Evolutionary conservation across 1,284 basidiomycete genomes (phyloP), one percentile per base, ranked within the genome.

Genomic region (Wallemia hederae): DNA sequence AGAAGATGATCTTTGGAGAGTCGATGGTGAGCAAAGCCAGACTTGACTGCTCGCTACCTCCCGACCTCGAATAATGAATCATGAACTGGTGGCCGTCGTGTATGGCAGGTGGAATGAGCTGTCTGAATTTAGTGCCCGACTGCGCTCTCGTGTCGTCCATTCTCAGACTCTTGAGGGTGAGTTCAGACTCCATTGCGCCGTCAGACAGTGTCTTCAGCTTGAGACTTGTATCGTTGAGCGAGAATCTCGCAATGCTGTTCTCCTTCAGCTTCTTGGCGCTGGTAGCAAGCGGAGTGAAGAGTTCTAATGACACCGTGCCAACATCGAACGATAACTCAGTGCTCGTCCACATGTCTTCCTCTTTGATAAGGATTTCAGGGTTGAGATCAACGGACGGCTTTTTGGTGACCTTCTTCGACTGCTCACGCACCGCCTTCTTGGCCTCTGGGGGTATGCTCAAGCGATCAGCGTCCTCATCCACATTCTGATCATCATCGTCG

Each of bases 11-110:
- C 66, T 86, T 81, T 2, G 94, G 94, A 28, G 85, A 89, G 69
- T 98, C 94, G 33, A 99, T 76, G 0, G 89, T 90, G 34, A 94
- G 74, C 62, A 98, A 78, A 1, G 82, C 84, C 39, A 89, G 73
- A 3, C 84, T 76, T 29, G 80, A 75, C 24, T 72, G 70, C 59
- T 79, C 75, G 1, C 68, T 60, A 58, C 58, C 60, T 14, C 78
- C 79, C 5, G 87, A 77, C 65, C 78, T 78, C 1, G 87, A 85
- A 69, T 87, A 97, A 61, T 91, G 78, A 57, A 97, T 71, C 85
- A 96, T 96, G 68, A 98, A 84, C 66, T 74, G 94, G 66, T 96
- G 89, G 27, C 89, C 80, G 64, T 85, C 80, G 67, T 96, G 87
- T 63, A 81, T 77, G 27, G 87, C 83, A 15, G 88, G 82, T 0